Percentiles rank a stretch among this genome's conserved stretches.
These are phyloP conservation scores for Phytophthora citricola DNA, from an alignment of 352 stramenopile species.

Conservation along the genomic window DNA sequence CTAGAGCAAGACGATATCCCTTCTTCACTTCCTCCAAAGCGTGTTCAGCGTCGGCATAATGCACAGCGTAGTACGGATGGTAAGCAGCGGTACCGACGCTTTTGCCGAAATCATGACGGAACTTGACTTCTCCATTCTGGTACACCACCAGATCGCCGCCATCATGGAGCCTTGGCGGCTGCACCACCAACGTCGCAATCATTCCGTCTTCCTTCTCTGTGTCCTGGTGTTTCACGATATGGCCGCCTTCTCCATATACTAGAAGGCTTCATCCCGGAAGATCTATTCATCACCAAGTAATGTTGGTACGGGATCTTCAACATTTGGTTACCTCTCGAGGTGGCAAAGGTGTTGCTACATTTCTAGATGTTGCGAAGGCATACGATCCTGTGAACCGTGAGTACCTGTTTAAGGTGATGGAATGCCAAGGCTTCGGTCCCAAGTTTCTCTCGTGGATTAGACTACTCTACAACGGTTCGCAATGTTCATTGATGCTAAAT, in stretches of 20 bases:
- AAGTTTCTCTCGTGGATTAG: too few species aligned
- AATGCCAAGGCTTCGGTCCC: too few species aligned
- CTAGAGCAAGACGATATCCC: conserved; percentile 29
- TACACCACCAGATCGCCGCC: conserved; percentile 32
- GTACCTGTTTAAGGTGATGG: too few species aligned
- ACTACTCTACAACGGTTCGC: too few species aligned
- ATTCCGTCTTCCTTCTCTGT: conserved; percentile 62
- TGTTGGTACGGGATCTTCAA: too few species aligned
- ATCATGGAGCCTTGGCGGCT: conserved; percentile 34
- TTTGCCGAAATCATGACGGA: conserved; percentile 33
- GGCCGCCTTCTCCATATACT: conserved; percentile 45
- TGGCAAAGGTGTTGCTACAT: too few species aligned
- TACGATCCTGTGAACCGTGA: too few species aligned
- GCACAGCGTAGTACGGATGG: conserved; percentile 25
- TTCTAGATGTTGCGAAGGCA: too few species aligned
- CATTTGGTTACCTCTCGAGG: too few species aligned
- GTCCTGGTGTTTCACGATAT: conserved; percentile 55
- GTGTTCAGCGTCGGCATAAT: conserved; percentile 36
- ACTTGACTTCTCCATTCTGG: conserved; percentile 1
- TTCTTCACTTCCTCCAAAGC: conserved; percentile 30
- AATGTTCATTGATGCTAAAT: too few species aligned
- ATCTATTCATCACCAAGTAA: too few species aligned
- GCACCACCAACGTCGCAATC: conserved; percentile 56
- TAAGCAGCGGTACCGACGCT: conserved; percentile 13
- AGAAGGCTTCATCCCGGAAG: too few species aligned